phyloP scores from a whole-genome alignment of 2,329 filamentous ascomycete genomes.

The Diaporthe citri region DNA sequence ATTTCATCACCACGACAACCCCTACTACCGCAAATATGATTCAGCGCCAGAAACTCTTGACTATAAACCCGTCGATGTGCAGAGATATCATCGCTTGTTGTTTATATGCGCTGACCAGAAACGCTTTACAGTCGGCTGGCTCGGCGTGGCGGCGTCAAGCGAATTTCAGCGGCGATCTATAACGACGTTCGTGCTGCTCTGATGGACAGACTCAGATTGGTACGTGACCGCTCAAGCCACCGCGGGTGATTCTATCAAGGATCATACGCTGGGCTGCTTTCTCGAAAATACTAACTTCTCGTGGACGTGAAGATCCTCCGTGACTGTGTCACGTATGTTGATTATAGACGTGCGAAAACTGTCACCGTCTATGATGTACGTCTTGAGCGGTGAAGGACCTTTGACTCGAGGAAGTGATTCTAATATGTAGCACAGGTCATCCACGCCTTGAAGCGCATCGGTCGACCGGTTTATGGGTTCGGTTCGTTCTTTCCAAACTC shows the following conservation, averaged over 20 bases:
- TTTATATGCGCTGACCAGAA: slow-evolving; percentile 3
- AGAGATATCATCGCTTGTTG: no score
- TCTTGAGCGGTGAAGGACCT: slow-evolving; percentile 32
- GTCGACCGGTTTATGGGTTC: slow-evolving; percentile 70
- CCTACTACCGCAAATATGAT: not conserved
- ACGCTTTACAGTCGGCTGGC: slow-evolving; percentile 70
- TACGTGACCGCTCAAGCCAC: slow-evolving; percentile 48
- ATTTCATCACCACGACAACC: slow-evolving; percentile 14
- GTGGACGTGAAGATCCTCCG: slow-evolving; percentile 60
- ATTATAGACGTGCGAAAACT: slow-evolving; percentile 70
- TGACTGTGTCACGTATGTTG: slow-evolving; percentile 63
- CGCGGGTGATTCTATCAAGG: not conserved
- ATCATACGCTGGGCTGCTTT: not conserved
- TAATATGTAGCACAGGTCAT: slow-evolving; percentile 61
- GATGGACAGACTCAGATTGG: slow-evolving; percentile 60
- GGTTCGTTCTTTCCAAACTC: slow-evolving; percentile 50
- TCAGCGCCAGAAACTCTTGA: not conserved
- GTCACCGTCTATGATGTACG: slow-evolving; percentile 72
- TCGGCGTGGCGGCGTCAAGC: slow-evolving; percentile 81
- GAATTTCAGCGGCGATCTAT: slow-evolving; percentile 76
- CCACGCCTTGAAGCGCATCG: slow-evolving; percentile 60
- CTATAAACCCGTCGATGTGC: not conserved
- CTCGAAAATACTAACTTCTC: slow-evolving; percentile 35
- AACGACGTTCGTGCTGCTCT: slow-evolving; percentile 68
- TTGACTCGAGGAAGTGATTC: slow-evolving; percentile 18